These are phyloP conservation scores for Penicillium samsonianum DNA, from an alignment of 495 filamentous ascomycete species.

Conservation along the genomic window DNA sequence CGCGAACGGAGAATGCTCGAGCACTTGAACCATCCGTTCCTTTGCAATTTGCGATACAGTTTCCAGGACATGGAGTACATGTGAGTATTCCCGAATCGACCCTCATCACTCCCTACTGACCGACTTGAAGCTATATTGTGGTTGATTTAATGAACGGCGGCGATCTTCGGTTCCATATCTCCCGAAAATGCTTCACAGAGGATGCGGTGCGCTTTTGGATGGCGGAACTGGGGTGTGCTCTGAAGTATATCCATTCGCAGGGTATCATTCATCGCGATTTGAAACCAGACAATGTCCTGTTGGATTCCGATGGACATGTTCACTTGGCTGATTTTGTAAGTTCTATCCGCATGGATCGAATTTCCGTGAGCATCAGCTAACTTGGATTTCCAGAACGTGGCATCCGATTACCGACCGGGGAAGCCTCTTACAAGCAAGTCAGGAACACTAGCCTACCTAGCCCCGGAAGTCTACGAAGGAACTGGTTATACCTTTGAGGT, in stretches of 20 bases:
- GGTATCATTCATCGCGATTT: constrained; percentile 95
- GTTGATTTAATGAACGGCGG: constrained; percentile 98
- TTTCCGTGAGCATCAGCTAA: background rate
- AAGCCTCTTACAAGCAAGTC: constrained; percentile 91
- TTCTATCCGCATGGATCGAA: constrained; percentile 7
- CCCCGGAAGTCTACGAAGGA: constrained; percentile 91
- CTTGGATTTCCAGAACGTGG: constrained; percentile 73
- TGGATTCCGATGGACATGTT: constrained; percentile 93
- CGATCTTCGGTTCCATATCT: constrained; percentile 96
- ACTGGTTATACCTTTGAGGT: constrained; percentile 83
- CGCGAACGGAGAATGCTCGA: constrained; percentile 96
- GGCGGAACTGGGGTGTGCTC: constrained; percentile 86
- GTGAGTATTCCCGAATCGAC: constrained; percentile 53
- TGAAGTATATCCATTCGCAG: constrained; percentile 88
- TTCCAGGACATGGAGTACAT: constrained; percentile 99
- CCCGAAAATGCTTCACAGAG: constrained; percentile 95
- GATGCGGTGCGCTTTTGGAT: constrained; percentile 97
- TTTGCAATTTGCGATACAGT: constrained; percentile 97
- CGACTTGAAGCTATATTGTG: constrained; percentile 76
- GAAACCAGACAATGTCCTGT: constrained; percentile 94
- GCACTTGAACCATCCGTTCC: constrained; percentile 94
- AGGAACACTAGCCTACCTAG: constrained; percentile 92
- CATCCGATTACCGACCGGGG: constrained; percentile 84
- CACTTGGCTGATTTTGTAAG: constrained; percentile 97
- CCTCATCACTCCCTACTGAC: constrained; percentile 24